Conservation (phyloP, 805 yeast genomes). For the Jamesozyma gamospora region DNA sequence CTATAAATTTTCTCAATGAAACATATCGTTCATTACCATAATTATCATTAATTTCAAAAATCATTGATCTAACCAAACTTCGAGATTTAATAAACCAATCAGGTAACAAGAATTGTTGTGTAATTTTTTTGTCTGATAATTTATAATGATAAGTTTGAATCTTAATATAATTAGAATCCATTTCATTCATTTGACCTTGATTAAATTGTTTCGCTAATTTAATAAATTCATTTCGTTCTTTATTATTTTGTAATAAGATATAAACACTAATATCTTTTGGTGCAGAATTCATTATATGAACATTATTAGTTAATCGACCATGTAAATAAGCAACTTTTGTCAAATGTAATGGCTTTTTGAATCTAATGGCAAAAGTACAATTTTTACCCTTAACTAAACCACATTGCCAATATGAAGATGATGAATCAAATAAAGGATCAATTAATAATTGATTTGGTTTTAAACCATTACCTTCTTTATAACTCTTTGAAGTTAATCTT, state of each 20-base stretch:
- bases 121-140: slow-evolving; percentile 13
- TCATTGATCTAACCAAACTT: slow-evolving; percentile 27
- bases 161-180: slow-evolving; percentile 19
- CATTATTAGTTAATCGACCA: slow-evolving; percentile 29
- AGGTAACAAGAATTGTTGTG: slow-evolving; percentile 27
- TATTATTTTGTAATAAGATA: slow-evolving; percentile 15
- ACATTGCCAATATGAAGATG: slow-evolving; percentile 29
- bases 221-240: slow-evolving; percentile 5
- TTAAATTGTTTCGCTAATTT: slow-evolving; percentile 11
- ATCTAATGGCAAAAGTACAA: slow-evolving; percentile 30
- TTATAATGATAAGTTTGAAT: slow-evolving; percentile 25
- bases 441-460: slow-evolving; percentile 21
- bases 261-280: slow-evolving; percentile 30
- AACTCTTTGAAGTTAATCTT: slow-evolving; percentile 29
- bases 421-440: slow-evolving; percentile 12
- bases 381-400: slow-evolving; percentile 13
- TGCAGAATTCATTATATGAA: slow-evolving; percentile 32
- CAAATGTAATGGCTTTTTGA: slow-evolving; percentile 32
- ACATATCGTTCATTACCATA: slow-evolving; percentile 32
- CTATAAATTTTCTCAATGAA: slow-evolving; percentile 30
- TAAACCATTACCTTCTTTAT: slow-evolving; percentile 20
- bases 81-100: slow-evolving; percentile 23
- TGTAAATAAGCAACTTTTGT: slow-evolving; percentile 31
- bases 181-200: slow-evolving; percentile 11
- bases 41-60: slow-evolving; percentile 27